Evolutionary conservation across 2,329 filamentous ascomycete species (phyloP).

Genomic region (Hypocreales sp.): DNA sequence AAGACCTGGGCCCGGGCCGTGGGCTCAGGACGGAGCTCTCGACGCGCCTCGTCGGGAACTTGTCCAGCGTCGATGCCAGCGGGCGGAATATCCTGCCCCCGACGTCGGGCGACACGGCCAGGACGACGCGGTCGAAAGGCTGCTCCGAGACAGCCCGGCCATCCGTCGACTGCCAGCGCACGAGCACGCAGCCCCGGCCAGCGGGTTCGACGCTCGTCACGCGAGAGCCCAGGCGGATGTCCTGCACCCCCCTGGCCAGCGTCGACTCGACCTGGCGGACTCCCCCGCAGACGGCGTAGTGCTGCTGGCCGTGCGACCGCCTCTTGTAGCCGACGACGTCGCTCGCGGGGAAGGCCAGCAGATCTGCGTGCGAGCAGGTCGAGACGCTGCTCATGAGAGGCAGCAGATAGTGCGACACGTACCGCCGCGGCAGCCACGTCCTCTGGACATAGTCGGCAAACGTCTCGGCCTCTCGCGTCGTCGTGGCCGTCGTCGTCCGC

Average conservation of each 20-base stretch:
- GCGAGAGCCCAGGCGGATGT: constrained; percentile 22
- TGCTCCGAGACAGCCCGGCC: constrained; percentile 12
- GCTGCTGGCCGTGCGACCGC: constrained; percentile 27
- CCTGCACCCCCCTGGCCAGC: constrained; percentile 21
- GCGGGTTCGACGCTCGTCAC: constrained; percentile 21
- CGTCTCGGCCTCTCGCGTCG: constrained; percentile 19
- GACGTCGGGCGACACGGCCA: constrained; percentile 39
- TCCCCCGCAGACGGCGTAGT: constrained; percentile 34
- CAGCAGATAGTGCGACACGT: constrained; percentile 31
- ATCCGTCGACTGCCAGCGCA: constrained; percentile 19
- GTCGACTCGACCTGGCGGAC: constrained; percentile 32
- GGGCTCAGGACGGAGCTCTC: constrained; percentile 28
- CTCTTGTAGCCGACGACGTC: constrained; percentile 36
- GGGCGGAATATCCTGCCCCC: constrained; percentile 31
- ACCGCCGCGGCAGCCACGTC: constrained; percentile 31
- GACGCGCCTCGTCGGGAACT: constrained; percentile 31
- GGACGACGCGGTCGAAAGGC: constrained; percentile 33
- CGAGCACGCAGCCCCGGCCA: constrained; percentile 7
- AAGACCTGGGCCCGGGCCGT: constrained; percentile 2
- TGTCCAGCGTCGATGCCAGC: constrained; percentile 17
- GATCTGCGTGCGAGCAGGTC: constrained; percentile 34
- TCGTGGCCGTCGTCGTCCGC: neutral
- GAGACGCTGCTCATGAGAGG: constrained; percentile 38
- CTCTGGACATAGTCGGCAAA: constrained; percentile 32
- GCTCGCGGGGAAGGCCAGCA: constrained; percentile 35